Percentiles rank a stretch among this genome's conserved stretches.
phyloP scores from a whole-genome alignment of 371 early-diverging fungal species.

The Parasitella parasitica region DNA sequence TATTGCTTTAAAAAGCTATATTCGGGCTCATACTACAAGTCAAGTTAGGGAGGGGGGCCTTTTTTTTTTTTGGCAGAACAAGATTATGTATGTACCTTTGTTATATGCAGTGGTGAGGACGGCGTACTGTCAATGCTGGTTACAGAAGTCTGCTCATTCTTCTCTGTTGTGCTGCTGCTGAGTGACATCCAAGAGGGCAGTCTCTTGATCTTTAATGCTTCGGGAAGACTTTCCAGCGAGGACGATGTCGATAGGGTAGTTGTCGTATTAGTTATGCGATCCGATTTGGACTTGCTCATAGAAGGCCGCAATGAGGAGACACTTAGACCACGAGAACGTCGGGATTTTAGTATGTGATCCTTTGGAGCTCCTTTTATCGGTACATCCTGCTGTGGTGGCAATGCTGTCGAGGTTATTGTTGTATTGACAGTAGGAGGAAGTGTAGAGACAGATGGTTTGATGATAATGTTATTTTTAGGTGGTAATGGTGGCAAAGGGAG shows the following conservation, averaged over 20 bases:
- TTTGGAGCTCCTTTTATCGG: not conserved
- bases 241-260: not conserved
- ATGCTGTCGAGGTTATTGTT: not conserved
- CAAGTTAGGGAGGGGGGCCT: not conserved
- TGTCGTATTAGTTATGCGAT: not conserved
- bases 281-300: conserved; percentile 16
- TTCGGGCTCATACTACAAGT: conserved; percentile 26
- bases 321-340: conserved; percentile 37
- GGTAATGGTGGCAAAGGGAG: conserved; percentile 6
- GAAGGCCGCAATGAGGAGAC: conserved; percentile 30
- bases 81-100: not conserved
- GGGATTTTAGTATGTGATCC: conserved; percentile 3
- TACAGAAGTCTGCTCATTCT: not conserved
- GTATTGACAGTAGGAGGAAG: conserved; percentile 5
- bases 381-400: not conserved
- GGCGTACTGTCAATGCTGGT: not conserved
- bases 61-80: not conserved
- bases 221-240: conserved; percentile 8
- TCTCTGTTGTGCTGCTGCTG: not conserved
- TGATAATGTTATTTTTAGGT: not conserved
- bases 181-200: conserved; percentile 26
- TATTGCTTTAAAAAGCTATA: conserved; percentile 76
- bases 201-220: not conserved
- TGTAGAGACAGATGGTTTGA: conserved; percentile 7
- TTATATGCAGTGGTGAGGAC: not conserved